Evolutionary conservation across 2,329 filamentous ascomycete species (phyloP).

Genomic region (Aspergillus niger): DNA sequence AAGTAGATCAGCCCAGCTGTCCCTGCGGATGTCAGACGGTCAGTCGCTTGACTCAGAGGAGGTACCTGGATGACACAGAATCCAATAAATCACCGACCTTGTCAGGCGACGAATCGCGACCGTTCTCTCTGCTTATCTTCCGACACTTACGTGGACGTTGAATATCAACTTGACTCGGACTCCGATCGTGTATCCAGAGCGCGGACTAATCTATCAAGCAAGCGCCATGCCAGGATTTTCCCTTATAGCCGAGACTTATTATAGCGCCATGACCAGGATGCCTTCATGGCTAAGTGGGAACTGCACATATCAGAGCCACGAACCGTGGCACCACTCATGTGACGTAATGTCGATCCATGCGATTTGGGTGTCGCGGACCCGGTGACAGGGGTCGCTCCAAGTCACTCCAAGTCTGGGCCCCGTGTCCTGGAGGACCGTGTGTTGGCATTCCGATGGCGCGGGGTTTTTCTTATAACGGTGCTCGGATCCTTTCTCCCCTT

Average conservation of each 20-base stretch:
- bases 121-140: background rate
- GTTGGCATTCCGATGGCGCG: background rate
- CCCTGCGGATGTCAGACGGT: background rate
- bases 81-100: background rate
- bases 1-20: background rate
- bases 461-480: background rate
- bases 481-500: constrained; percentile 2
- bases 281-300: background rate
- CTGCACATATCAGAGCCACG: background rate
- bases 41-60: background rate
- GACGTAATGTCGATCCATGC: constrained; percentile 1
- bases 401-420: background rate
- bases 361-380: background rate
- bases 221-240: background rate
- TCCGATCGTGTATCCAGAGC: background rate
- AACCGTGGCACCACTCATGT: background rate
- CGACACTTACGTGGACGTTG: background rate
- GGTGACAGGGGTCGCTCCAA: background rate
- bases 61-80: background rate
- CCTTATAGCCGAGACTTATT: background rate
- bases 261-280: background rate
- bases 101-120: background rate
- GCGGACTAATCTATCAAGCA: background rate
- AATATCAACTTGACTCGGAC: background rate
- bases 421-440: background rate